Evolutionary conservation across 139 green algal species (phyloP).

Genomic region (Chlorella ohadii): DNA sequence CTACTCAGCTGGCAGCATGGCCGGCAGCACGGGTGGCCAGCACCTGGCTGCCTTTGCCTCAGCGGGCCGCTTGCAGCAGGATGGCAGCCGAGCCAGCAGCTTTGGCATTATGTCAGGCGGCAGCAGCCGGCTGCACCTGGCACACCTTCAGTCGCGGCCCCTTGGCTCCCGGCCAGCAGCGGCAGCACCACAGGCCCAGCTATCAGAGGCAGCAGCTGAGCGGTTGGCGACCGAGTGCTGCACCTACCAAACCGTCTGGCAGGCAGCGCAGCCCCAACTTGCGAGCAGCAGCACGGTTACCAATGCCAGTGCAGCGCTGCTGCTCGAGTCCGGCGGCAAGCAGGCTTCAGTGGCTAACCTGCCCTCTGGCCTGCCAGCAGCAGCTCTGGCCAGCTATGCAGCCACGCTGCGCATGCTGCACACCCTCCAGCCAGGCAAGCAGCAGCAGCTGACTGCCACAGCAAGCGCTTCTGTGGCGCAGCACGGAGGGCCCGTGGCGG

Average conservation of each 20-base stretch:
- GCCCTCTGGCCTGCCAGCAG: not conserved
- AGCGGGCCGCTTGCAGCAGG: not conserved
- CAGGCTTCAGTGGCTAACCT: not conserved
- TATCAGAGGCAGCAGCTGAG: not conserved
- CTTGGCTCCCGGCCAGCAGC: not conserved
- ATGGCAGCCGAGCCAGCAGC: slow-evolving; percentile 2
- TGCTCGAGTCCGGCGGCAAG: not conserved
- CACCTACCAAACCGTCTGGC: slow-evolving; percentile 18
- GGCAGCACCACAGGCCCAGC: not conserved
- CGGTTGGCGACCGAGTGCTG: not conserved
- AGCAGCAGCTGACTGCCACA: not conserved
- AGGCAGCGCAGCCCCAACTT: not conserved
- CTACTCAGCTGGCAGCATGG: not conserved
- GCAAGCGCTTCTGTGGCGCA: not conserved
- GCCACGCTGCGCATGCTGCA: slow-evolving; percentile 19
- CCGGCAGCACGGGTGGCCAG: not conserved
- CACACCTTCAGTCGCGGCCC: not conserved
- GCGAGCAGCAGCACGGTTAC: not conserved
- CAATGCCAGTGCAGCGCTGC: not conserved
- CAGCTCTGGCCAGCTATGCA: slow-evolving; percentile 1
- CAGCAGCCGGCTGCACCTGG: not conserved
- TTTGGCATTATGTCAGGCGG: not conserved
- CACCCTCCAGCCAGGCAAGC: not conserved
- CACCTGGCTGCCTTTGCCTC: not conserved
- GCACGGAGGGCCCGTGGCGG: not conserved